These are phyloP conservation scores for Strobilomyces echinocephalus DNA, from an alignment of 768 basidiomycete genomes.

Conservation along the genomic window DNA sequence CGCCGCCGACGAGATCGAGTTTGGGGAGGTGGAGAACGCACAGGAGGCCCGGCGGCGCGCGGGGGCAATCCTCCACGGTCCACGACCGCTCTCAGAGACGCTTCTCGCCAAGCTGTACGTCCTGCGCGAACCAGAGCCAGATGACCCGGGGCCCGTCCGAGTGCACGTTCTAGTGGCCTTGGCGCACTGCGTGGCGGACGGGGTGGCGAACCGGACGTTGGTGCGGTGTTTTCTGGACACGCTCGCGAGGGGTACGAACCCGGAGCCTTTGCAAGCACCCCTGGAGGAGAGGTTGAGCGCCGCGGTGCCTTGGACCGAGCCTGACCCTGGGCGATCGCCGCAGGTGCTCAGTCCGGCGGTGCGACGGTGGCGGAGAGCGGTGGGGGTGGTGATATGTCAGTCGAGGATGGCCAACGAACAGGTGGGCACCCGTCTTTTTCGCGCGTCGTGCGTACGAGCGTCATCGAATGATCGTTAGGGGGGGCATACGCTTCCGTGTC, in stretches of 20 bases:
- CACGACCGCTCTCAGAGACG: too few relatives aligned
- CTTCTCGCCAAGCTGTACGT: too few relatives aligned
- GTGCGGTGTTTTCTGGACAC: constrained; percentile 43
- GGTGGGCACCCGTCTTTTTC: constrained; percentile 28
- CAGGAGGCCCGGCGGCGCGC: too few relatives aligned
- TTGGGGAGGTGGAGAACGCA: too few relatives aligned
- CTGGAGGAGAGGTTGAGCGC: constrained; percentile 33
- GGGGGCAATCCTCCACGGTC: too few relatives aligned
- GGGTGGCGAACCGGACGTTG: constrained; percentile 39
- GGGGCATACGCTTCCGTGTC: constrained; percentile 52
- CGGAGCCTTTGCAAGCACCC: not conserved
- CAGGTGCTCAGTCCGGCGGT: constrained; percentile 25
- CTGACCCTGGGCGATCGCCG: constrained; percentile 33
- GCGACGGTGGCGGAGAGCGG: constrained; percentile 44
- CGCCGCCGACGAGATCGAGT: too few relatives aligned
- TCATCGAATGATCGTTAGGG: constrained; percentile 24
- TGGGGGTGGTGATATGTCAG: constrained; percentile 35
- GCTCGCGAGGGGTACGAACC: constrained; percentile 26
- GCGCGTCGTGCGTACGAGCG: too few relatives aligned
- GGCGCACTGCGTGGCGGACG: constrained; percentile 47
- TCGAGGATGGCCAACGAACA: constrained; percentile 31
- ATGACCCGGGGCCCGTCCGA: too few relatives aligned
- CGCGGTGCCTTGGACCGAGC: constrained; percentile 35
- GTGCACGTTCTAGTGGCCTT: too few relatives aligned
- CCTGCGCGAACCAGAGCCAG: too few relatives aligned